Base-by-base conservation (phyloP, 192 early-diverging fungal species). In the Spinellus fusiger region DNA sequence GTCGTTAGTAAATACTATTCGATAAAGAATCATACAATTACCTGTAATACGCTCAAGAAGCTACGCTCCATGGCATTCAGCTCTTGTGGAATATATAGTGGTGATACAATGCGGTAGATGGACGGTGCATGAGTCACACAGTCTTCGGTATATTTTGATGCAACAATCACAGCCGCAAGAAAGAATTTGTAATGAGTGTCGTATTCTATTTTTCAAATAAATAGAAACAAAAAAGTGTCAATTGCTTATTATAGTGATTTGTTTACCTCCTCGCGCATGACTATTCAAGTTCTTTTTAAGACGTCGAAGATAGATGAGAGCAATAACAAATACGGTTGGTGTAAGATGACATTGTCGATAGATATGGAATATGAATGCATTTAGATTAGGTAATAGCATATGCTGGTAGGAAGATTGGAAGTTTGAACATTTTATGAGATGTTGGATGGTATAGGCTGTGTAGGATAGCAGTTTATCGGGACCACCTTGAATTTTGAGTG, bases 251-350 rank as follows among this genome's bases (percentile, higher is more conserved):
- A 12, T 18, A 22, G 7, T 18, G 7, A 22, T 1, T 31, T 3
- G 23, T 37, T 47, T 59, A 66, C 64, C 64, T 56, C 84, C 86
- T 44, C 79, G 80, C 28, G 86, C 84, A 40, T 76, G 65, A 33
- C 56, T 55, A 0, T 83, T 82, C 49, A 89, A 57, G 16, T 73
- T 70, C 31, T 65, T 79, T 61, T 86, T 82, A 37, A 89, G 70
- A 22, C 86, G 74, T 38, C 83, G 76, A 18, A 89, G 77, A 61
- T 89, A 89, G 34, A 89, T 81, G 46, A 87, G 65, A 0, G 83
- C 81, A n/a, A 87, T 80, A 2, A 87, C 59, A 4, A 66, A 27
- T 1, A 71, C 70, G 7, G 59, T 57, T 20, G 70, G 70, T 52
- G 70, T 55, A 5, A 71, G 59, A 4, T 56, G 59, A 32, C 61